Base-by-base conservation (phyloP, 1,284 basidiomycete species). In the Irpex lacteus region DNA sequence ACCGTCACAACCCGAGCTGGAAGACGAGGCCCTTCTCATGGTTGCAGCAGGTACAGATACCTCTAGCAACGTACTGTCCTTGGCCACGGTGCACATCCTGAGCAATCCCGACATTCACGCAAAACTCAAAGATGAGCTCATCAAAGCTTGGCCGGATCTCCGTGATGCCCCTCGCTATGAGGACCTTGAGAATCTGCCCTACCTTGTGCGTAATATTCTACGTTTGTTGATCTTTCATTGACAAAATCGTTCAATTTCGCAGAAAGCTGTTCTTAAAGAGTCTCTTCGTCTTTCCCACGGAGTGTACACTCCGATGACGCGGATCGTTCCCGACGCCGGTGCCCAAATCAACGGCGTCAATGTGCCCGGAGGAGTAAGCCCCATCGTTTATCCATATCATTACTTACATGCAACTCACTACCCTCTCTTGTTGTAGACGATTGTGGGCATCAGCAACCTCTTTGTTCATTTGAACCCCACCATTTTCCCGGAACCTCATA, bases 191-290 rank as follows among this genome's bases (percentile, higher is more conserved):
- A 75, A 70, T 60, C 65, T 77, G 40, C 73, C 76, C 2, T 77
- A 73, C 61, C 59, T 77, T 62, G 75, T 72, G 55, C 44, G 67
- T 65, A 21, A 1, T 15, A 9, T 15, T 26, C 5, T 3, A 18
- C 37, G 2, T 18, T 52, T 34, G 9, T 26, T 15, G 5, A 15
- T 21, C 21, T 15, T 50, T 3, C 9, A 19, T 32, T 11, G 47
- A 37, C n/a, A 40, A 40, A 19, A 6, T 13, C 49, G 40, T 57
- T 26, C 26, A 26, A 26, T 26, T 26, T 57, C 1, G 8, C 72
- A 80, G 72, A 73, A 67, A 4, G 74, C 72, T 1, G 73, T 74
- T n/a, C 67, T 75, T 61, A 81, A 81, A 65, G 80, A 82, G 68
- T 70, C 76, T 11, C 68, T 80, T 37, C 72, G 73, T 19, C 19